Base-by-base conservation (phyloP, 768 basidiomycete species). In the Auriscalpium vulgare region DNA sequence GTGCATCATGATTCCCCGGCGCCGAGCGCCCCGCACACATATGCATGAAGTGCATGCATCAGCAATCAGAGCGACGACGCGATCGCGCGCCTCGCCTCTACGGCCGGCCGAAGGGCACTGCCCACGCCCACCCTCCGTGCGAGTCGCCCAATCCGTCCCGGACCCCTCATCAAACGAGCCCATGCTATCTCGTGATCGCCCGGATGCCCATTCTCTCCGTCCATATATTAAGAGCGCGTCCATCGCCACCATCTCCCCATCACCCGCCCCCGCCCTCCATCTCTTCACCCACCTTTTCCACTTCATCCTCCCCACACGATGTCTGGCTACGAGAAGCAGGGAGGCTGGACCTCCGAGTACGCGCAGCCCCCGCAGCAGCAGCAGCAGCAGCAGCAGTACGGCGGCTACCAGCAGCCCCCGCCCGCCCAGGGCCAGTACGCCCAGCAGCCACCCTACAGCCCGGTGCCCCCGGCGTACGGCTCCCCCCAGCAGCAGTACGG, bases 301-400 rank as follows among this genome's bases (percentile, higher is more conserved):
- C 34, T 54, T 34, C 45, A 16, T 45, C 53, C 7, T 5, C 47
- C 16, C 13, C 14, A 11, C 21, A 54, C 37, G 34, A 29, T 54
- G 51, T 57, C 47, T 21, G 56, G 53, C 38, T 57, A 57, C 47
- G 38, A 49, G 48, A 49, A 53, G 1, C 56, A 57, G 40, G 40
- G 40, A 44, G n/a, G 10, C 19, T 54, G 53, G 40, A 5, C 37
- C 3, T 34, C 53, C 4, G 16, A 13, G 56, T 45, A 54, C 38
- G 35, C 53, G 34, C 29, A 13, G 17, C 40, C 40, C 7, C 40
- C 4, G 40, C 40, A 13, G 14, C 14, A 11, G 40, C 40, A 43
- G 40, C 40, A 43, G n/a, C 40, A 43, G n/a, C 40, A 43, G 40
- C 40, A 4, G 14, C 40, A 43, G 40, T 43, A 43, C 40, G 29